These are phyloP conservation scores for Vitis riparia DNA, from an alignment of 164 flowering plant genomes.

Conservation along the genomic window DNA sequence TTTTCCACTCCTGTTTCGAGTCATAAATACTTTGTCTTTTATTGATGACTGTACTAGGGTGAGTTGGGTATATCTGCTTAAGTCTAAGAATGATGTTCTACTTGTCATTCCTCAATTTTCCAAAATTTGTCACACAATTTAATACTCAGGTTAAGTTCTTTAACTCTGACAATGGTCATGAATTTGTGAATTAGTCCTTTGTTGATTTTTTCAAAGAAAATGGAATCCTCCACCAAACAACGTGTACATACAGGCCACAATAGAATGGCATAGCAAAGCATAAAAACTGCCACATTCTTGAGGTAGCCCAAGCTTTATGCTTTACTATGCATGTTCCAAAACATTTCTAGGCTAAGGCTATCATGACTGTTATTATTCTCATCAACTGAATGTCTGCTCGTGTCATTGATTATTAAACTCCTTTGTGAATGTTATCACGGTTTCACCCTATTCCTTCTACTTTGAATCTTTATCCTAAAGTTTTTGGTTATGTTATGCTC, in stretches of 20 bases:
- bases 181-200: constrained; percentile 2
- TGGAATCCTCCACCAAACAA: neutral
- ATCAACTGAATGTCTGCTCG: too few species aligned
- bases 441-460: too few species aligned
- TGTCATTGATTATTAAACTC: too few species aligned
- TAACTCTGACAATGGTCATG: neutral
- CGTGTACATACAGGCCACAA: neutral
- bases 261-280: neutral
- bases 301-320: neutral
- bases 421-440: too few species aligned
- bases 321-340: too few species aligned
- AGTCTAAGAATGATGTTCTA: neutral
- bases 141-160: neutral
- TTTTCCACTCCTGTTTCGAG: neutral
- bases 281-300: neutral
- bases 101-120: neutral
- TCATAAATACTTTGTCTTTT: neutral
- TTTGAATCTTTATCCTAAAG: too few species aligned
- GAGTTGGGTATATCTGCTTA: too few species aligned
- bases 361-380: too few species aligned
- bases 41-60: too few species aligned
- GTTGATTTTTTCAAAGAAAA: neutral
- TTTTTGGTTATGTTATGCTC: too few species aligned
- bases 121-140: neutral
- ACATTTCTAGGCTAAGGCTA: too few species aligned